Base-by-base conservation (phyloP, 2,329 filamentous ascomycete species). In the Trichoderma sp. region DNA sequence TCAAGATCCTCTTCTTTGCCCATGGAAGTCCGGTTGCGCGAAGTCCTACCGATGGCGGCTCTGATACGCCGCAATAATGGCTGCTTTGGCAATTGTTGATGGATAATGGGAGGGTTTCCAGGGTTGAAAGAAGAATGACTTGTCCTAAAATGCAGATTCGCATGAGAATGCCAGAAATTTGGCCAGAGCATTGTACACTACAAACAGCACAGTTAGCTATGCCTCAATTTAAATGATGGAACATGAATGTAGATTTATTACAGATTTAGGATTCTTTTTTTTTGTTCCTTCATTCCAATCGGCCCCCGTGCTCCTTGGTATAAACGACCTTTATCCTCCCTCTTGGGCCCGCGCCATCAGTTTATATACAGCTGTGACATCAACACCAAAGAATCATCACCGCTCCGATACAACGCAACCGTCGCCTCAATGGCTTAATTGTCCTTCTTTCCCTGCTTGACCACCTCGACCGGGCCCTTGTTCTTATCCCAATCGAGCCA, bases 1-100 rank as follows among this genome's bases (percentile, higher is more conserved):
- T 99, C 81, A 98, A 98, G 86, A 90, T 97, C 69, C 82, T 98
- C 32, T 98, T 98, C 86, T 99, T 99, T 81, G 94, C 94, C 74
- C 89, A 92, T 73, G 89, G 86, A 59, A 93, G 91, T 79, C 61
- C 79, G 6, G 78, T 79, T 11, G 77, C 78, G 21, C 77, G 75
- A 84, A 84, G 83, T 72, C 78, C 79, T 13, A 71, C 72, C 6
- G 72, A 77, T 18, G 75, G 69, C 8, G 70, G 69, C 16, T 67
- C 68, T 8, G 75, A 75, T 43, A 71, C 72, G 66, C 60, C 39
- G 14, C 51, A 59, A 24, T 65, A 43, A 49, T 24, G 46, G n/a
- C 21, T 21, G 5, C 11, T 34, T 37, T 64, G n/a, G 21, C 11
- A 28, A 21, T n/a, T 49, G 39, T 7, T 30, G 46, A 66, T n/a